Percentiles rank a stretch among this genome's conserved stretches.
These are phyloP conservation scores for Capronia americana DNA, from an alignment of 2,329 filamentous ascomycete species.

Conservation along the genomic window DNA sequence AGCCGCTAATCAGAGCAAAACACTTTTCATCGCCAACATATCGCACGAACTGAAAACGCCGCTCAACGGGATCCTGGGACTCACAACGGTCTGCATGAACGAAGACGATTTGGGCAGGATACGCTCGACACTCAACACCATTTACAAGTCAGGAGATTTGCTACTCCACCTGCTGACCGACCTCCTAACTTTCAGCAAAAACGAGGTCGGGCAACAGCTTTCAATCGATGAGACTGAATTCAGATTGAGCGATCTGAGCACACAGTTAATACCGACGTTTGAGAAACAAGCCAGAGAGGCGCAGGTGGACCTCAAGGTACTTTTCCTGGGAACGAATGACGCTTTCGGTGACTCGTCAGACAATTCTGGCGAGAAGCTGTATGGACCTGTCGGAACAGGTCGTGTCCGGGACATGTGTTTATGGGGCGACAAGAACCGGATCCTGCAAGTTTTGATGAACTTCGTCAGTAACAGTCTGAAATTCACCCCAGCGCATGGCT, in stretches of 20 bases:
- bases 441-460: constrained; percentile 85
- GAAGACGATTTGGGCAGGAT: constrained; percentile 80
- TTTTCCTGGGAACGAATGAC: constrained; percentile 66
- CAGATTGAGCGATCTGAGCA: constrained; percentile 78
- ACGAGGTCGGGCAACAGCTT: constrained; percentile 86
- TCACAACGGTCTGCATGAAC: constrained; percentile 92
- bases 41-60: constrained; percentile 88
- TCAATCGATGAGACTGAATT: constrained; percentile 86
- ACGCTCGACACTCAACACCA: constrained; percentile 81
- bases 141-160: constrained; percentile 87
- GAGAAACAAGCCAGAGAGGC: constrained; percentile 86
- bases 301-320: constrained; percentile 73
- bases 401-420: constrained; percentile 83
- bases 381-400: constrained; percentile 70
- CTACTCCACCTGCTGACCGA: constrained; percentile 87
- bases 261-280: constrained; percentile 84
- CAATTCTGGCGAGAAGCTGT: constrained; percentile 53
- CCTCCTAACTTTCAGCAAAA: constrained; percentile 90
- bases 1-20: constrained; percentile 96
- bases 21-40: constrained; percentile 95
- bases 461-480: constrained; percentile 91
- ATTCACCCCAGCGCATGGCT: constrained; percentile 80
- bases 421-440: constrained; percentile 91
- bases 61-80: constrained; percentile 91
- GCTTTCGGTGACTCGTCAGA: constrained; percentile 40